Conservation (phyloP, 1,284 basidiomycete species). For the Omphalotus olearius region DNA sequence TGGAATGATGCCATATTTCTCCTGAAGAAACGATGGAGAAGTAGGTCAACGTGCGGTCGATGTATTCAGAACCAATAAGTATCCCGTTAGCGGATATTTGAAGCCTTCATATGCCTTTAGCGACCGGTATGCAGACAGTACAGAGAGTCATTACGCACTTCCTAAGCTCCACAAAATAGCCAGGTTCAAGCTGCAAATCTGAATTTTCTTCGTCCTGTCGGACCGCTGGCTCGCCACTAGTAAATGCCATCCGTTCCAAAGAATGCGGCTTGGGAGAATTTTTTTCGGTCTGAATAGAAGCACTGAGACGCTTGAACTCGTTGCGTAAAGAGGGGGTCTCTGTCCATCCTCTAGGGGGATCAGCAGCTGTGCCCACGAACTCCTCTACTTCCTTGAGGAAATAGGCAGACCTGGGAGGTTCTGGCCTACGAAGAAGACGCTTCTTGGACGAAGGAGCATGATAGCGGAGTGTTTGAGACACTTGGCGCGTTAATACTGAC, state of each 20-base stretch:
- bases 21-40: conserved; percentile 43
- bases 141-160: conserved; percentile 35
- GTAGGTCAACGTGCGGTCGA: conserved; percentile 32
- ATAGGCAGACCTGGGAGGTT: not conserved
- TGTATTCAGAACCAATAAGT: conserved; percentile 36
- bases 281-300: conserved; percentile 9
- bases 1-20: conserved; percentile 43
- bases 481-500: not conserved
- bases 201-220: conserved; percentile 16
- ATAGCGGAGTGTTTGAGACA: not conserved
- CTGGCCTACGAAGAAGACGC: not conserved
- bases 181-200: conserved; percentile 28
- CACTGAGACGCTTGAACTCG: conserved; percentile 18
- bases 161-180: conserved; percentile 59
- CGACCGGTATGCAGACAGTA: not conserved
- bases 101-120: not conserved
- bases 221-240: conserved; percentile 11
- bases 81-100: conserved; percentile 28
- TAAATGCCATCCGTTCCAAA: conserved; percentile 18
- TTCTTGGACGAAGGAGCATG: conserved; percentile 1
- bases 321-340: conserved; percentile 20
- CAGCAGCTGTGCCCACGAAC: not conserved
- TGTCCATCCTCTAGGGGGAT: conserved; percentile 15
- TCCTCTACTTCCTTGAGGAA: not conserved
- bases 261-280: conserved; percentile 12